A percentile compares a stretch with the other conserved stretches of the same genome.
Conservation (phyloP, 805 yeast genomes). For the Candida manassasensis region DNA sequence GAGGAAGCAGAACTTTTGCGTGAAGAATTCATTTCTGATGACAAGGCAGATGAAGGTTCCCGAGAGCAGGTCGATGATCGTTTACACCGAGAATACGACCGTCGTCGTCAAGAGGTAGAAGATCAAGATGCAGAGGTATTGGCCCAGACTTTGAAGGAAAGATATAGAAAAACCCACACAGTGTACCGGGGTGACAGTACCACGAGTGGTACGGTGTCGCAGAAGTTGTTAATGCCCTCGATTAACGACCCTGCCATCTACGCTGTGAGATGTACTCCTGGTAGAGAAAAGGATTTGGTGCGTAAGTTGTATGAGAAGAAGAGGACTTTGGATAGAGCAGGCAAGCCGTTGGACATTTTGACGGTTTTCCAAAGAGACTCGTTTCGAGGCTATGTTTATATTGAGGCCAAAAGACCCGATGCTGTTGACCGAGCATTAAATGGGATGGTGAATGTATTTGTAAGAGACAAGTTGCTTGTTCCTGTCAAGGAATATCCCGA, state of each 20-base stretch:
- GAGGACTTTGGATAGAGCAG: slow-evolving; percentile 67
- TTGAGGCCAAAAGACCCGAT: slow-evolving; percentile 90
- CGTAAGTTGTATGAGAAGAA: slow-evolving; percentile 80
- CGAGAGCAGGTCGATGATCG: slow-evolving; percentile 56
- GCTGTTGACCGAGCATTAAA: slow-evolving; percentile 85
- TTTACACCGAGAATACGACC: slow-evolving; percentile 86
- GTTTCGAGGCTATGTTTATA: slow-evolving; percentile 85
- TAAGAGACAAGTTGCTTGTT: slow-evolving; percentile 70
- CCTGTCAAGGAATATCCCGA: slow-evolving; percentile 96
- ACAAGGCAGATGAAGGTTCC: slow-evolving; percentile 46
- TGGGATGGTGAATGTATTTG: slow-evolving; percentile 84
- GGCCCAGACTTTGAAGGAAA: slow-evolving; percentile 86
- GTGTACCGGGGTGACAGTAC: slow-evolving; percentile 84
- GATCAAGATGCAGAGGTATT: slow-evolving; percentile 93
- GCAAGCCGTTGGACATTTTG: slow-evolving; percentile 74
- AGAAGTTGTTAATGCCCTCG: slow-evolving; percentile 87
- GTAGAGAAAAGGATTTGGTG: slow-evolving; percentile 88
- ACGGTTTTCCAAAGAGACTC: slow-evolving; percentile 94
- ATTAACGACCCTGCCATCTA: slow-evolving; percentile 95
- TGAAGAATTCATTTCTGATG: slow-evolving; percentile 78
- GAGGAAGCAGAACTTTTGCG: slow-evolving; percentile 84
- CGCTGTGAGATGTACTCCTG: slow-evolving; percentile 91
- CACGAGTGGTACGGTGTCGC: slow-evolving; percentile 64
- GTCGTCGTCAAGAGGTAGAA: slow-evolving; percentile 76
- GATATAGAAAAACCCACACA: slow-evolving; percentile 83